Base-by-base conservation (phyloP, 352 stramenopile species). In the Pythium brachiatum region DNA sequence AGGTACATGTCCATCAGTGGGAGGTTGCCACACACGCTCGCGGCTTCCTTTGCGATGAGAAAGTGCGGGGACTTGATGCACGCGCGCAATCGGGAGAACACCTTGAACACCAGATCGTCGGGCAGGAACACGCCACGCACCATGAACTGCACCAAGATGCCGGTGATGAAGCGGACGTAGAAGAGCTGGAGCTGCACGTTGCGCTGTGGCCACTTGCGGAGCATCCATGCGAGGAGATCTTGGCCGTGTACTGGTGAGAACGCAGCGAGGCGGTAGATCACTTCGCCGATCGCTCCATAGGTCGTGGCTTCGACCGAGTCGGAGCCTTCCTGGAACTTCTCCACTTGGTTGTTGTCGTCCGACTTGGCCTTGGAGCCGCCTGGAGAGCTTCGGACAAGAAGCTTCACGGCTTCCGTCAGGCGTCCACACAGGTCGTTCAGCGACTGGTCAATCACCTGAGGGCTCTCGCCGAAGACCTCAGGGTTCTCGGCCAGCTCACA, bases 171-270 rank as follows among this genome's bases (percentile, higher is more conserved):
- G 31, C 81, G 81, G 57, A 92, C 66, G 50, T 83, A 91, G 58
- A 89, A 89, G 43, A 94, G 68, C 68, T 94, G 75, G 31, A 90
- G 64, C 57, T 89, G 78, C 12, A 91, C 82, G 62, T 87, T 88
- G 51, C 82, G 75, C 48, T 75, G 70, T 4, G 84, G 84, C 84
- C 84, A 94, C 58, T 89, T 90, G 31, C 70, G 71, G 21, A 94
- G 44, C 72, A 92, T 82, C 78, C 82, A 90, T 11, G 68, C 60
- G 27, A 94, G 53, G 18, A 91, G 78, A 12, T 78, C 63, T 47
- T 91, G 72, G 21, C 80, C 82, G 39, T 92, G 81, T 23, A 73
- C 68, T 1, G 82, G 81, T 3, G 79, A 92, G 58, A 91, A 84
- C 21, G 73, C 58, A 0, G 76, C 69, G 44, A 94, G 74, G 13